Conservation (phyloP, 2,329 filamentous ascomycete species). For the Colletotrichum eremochloae region DNA sequence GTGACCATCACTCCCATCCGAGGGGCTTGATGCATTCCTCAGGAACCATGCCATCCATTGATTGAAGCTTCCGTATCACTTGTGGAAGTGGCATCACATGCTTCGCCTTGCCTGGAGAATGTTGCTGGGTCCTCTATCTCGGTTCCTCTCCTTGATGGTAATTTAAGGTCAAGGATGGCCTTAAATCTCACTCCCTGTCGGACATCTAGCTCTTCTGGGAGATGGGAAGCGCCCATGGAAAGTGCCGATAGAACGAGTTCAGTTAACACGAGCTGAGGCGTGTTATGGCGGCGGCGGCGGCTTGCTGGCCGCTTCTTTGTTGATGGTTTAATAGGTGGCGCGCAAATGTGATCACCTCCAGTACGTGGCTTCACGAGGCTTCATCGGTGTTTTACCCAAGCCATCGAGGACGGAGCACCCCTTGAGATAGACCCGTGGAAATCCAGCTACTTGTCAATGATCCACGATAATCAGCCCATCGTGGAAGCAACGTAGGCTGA, state of each 20-base stretch:
- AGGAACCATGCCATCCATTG: not conserved
- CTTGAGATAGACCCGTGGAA: not conserved
- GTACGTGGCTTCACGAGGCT: not conserved
- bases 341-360: not conserved
- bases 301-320: not conserved
- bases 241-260: not conserved
- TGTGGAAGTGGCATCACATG: not conserved
- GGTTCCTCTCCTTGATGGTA: not conserved
- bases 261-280: not conserved
- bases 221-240: not conserved
- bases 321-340: not conserved
- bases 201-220: not conserved
- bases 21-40: not conserved
- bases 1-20: not conserved
- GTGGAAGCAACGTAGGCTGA: not conserved
- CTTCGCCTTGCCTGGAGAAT: slow-evolving; percentile 6
- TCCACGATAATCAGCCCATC: not conserved
- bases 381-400: not conserved
- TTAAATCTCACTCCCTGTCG: not conserved
- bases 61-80: not conserved
- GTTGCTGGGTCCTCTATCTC: not conserved
- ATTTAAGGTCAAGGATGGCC: not conserved
- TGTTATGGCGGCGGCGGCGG: not conserved
- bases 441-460: not conserved
- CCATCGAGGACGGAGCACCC: too few relatives aligned